Percentiles rank a stretch among this genome's conserved stretches.
Conservation (phyloP, 1,284 basidiomycete species). For the Fomes fomentarius region DNA sequence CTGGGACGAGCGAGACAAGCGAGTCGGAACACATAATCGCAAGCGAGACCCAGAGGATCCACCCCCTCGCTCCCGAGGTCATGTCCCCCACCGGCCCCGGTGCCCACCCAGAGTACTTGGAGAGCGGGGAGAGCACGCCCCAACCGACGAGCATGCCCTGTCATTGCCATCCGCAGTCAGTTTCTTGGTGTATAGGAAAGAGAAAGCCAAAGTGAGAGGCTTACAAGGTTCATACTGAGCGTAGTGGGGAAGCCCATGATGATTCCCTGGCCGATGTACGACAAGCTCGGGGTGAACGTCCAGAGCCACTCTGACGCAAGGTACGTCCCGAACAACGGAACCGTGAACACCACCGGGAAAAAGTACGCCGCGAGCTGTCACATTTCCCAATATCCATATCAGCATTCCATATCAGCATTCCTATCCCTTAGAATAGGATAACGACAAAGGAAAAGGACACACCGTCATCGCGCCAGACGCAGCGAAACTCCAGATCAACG, state of each 20-base stretch:
- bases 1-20: constrained; percentile 81
- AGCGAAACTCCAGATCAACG: constrained; percentile 75
- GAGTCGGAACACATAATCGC: constrained; percentile 96
- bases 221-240: constrained; percentile 87
- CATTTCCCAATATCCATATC: constrained; percentile 3
- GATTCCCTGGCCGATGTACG: constrained; percentile 92
- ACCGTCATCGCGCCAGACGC: constrained; percentile 77
- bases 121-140: constrained; percentile 87
- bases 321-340: constrained; percentile 89
- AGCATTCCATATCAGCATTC: too few species aligned
- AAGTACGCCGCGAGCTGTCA: constrained; percentile 79
- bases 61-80: constrained; percentile 83
- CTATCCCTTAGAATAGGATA: too few species aligned
- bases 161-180: too few species aligned
- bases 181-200: too few species aligned
- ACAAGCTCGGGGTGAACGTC: constrained; percentile 92
- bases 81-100: constrained; percentile 88
- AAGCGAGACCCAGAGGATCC: constrained; percentile 94
- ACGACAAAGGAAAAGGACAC: too few species aligned
- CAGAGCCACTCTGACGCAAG: constrained; percentile 91
- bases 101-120: constrained; percentile 86
- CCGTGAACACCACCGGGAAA: constrained; percentile 88
- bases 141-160: constrained; percentile 96
- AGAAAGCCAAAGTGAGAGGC: constrained; percentile 18
- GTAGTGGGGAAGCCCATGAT: constrained; percentile 98